Percentiles rank a stretch among this genome's conserved stretches.
phyloP scores from a whole-genome alignment of 1,284 basidiomycete genomes.

The Prillingera fragicola region DNA sequence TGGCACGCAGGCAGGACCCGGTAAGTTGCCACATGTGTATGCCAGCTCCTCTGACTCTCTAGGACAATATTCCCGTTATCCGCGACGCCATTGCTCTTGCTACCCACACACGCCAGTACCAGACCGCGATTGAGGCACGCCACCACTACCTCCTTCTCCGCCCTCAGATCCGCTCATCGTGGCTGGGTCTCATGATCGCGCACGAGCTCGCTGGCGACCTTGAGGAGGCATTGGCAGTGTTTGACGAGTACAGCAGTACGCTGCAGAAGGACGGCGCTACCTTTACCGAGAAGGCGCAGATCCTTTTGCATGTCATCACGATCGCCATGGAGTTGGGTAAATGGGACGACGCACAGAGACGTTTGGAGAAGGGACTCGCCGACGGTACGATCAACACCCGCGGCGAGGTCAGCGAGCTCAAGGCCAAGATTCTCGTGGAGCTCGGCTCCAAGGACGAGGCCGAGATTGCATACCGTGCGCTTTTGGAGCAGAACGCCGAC shows the following conservation, averaged over 20 bases:
- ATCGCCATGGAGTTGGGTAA: constrained; percentile 69
- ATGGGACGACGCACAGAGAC: constrained; percentile 52
- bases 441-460: constrained; percentile 61
- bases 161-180: constrained; percentile 79
- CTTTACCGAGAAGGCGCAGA: constrained; percentile 69
- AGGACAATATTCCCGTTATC: constrained; percentile 92
- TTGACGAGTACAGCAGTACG: constrained; percentile 57
- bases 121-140: constrained; percentile 74
- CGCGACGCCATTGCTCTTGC: constrained; percentile 86
- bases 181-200: constrained; percentile 84
- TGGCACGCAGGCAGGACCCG: constrained; percentile 79
- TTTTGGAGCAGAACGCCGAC: constrained; percentile 84
- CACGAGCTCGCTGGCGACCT: constrained; percentile 77
- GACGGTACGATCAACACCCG: constrained; percentile 65
- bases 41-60: neutral
- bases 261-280: constrained; percentile 55
- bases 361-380: constrained; percentile 63
- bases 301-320: constrained; percentile 72
- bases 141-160: constrained; percentile 73
- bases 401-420: constrained; percentile 62
- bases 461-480: constrained; percentile 66
- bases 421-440: constrained; percentile 62
- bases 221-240: constrained; percentile 64
- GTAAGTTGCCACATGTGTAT: constrained; percentile 51
- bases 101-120: constrained; percentile 81